Conservation (phyloP, 352 stramenopile genomes). For the Globisporangium middletonii region DNA sequence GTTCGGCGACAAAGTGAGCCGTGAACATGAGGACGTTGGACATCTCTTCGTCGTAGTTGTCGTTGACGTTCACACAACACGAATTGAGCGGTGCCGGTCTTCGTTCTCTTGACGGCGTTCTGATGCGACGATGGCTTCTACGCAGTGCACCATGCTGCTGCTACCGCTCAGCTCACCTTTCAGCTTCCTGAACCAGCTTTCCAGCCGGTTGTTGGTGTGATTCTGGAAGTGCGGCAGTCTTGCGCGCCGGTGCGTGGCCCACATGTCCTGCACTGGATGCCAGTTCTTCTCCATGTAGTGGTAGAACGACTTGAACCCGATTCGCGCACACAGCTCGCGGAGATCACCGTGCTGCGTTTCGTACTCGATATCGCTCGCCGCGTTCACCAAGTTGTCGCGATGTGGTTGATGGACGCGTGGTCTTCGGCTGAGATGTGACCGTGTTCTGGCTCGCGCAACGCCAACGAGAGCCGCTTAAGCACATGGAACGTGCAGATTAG, state of each 20-base stretch:
- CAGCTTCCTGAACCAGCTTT: too few relatives aligned
- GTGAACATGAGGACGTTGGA: constrained; percentile 12
- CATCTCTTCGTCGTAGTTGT: constrained; percentile 9
- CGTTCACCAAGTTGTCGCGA: constrained; percentile 20
- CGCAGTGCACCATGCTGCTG: constrained; percentile 9
- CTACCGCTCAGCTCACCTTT: too few relatives aligned
- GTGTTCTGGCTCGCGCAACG: constrained; percentile 5
- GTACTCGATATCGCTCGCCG: constrained; percentile 1
- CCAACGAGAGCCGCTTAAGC: constrained; percentile 13
- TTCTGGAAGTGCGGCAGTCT: constrained; percentile 5
- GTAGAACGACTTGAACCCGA: constrained; percentile 8
- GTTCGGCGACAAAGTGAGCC: constrained; percentile 12
- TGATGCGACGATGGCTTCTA: constrained; percentile 3
- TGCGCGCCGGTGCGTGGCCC: too few relatives aligned
- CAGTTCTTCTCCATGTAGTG: neutral
- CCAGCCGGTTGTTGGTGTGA: constrained; percentile 15
- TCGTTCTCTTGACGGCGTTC: constrained; percentile 8
- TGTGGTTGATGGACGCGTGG: constrained; percentile 2
- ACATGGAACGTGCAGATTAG: constrained; percentile 17
- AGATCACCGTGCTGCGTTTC: neutral
- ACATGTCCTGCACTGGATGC: too few relatives aligned
- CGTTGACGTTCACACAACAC: constrained; percentile 10
- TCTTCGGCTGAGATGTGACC: constrained; percentile 15
- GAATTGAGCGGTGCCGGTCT: constrained; percentile 5
- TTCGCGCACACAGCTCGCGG: neutral